Evolutionary conservation across 495 filamentous ascomycete species (phyloP).

Genomic region (Talaromyces thailandensis): DNA sequence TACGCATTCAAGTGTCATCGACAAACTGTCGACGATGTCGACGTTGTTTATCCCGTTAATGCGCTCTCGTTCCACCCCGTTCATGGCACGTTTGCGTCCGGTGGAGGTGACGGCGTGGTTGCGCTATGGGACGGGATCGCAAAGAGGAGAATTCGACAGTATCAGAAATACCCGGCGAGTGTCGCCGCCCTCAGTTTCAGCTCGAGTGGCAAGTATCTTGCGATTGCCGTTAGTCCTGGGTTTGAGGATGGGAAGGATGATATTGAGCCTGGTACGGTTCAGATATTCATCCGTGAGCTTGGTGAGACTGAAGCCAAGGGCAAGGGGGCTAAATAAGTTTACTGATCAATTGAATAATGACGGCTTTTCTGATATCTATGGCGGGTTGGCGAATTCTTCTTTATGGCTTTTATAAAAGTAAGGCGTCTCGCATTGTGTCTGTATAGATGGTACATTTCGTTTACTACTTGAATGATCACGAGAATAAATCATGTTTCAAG

Average conservation of each 20-base stretch:
- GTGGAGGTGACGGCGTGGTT: conserved; percentile 91
- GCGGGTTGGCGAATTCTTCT: not conserved
- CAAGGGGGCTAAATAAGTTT: conserved; percentile 57
- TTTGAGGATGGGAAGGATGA: conserved; percentile 89
- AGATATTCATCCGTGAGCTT: conserved; percentile 74
- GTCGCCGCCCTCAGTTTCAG: conserved; percentile 72
- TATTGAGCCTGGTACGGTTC: conserved; percentile 56
- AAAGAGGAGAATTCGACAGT: conserved; percentile 84
- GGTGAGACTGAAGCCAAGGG: conserved; percentile 81
- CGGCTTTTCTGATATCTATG: not conserved
- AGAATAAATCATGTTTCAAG: not conserved
- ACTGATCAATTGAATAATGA: not conserved
- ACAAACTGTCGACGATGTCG: conserved; percentile 58
- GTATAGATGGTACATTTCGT: not conserved
- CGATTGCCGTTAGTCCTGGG: conserved; percentile 76
- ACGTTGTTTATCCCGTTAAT: conserved; percentile 94
- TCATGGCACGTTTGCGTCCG: conserved; percentile 85
- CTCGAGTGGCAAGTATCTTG: conserved; percentile 71
- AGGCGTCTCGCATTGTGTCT: not conserved
- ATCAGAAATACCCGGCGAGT: conserved; percentile 71
- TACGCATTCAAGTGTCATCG: conserved; percentile 99
- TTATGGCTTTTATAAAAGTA: not conserved
- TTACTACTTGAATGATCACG: not conserved
- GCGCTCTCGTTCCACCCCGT: conserved; percentile 86
- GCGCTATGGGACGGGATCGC: conserved; percentile 89